Evolutionary conservation across 495 filamentous ascomycete species (phyloP).

Genomic region (Xylaria scruposa): DNA sequence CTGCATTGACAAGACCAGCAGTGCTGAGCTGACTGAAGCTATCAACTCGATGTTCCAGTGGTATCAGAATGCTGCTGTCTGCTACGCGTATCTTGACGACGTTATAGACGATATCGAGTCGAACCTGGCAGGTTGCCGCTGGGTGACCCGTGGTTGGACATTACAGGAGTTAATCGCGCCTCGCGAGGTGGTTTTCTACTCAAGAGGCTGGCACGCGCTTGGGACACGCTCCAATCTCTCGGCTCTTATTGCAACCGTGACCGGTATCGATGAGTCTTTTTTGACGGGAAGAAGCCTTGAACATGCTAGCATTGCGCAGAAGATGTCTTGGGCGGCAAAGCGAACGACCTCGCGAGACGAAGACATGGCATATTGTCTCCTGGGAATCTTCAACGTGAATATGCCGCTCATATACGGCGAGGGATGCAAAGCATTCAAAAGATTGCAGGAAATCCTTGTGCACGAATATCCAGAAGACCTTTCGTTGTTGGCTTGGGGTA

Average conservation of each 20-base stretch:
- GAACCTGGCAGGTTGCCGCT: conserved; percentile 31
- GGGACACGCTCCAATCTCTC: conserved; percentile 32
- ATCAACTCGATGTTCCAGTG: conserved; percentile 40
- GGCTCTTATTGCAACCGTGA: conserved; percentile 26
- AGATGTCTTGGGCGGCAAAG: conserved; percentile 40
- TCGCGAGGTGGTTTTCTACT: conserved; percentile 31
- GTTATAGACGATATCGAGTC: conserved; percentile 30
- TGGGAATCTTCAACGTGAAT: conserved; percentile 40
- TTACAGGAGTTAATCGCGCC: conserved; percentile 47
- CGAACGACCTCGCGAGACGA: conserved; percentile 36
- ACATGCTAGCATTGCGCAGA: conserved; percentile 32
- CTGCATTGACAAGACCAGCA: conserved; percentile 49
- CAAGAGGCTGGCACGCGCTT: conserved; percentile 26
- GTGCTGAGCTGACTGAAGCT: conserved; percentile 44
- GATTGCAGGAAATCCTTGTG: conserved; percentile 39
- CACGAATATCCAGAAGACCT: conserved; percentile 35
- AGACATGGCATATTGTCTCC: conserved; percentile 39
- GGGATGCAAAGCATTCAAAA: conserved; percentile 32
- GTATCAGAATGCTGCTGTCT: conserved; percentile 40
- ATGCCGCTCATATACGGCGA: conserved; percentile 29
- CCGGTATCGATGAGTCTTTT: conserved; percentile 29
- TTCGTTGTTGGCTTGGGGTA: conserved; percentile 38
- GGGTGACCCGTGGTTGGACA: conserved; percentile 52
- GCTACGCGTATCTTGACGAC: conserved; percentile 47
- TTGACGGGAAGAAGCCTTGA: conserved; percentile 24